Evolutionary conservation across 345 rosid genomes (phyloP).

Genomic region (Trapa bicornis): DNA sequence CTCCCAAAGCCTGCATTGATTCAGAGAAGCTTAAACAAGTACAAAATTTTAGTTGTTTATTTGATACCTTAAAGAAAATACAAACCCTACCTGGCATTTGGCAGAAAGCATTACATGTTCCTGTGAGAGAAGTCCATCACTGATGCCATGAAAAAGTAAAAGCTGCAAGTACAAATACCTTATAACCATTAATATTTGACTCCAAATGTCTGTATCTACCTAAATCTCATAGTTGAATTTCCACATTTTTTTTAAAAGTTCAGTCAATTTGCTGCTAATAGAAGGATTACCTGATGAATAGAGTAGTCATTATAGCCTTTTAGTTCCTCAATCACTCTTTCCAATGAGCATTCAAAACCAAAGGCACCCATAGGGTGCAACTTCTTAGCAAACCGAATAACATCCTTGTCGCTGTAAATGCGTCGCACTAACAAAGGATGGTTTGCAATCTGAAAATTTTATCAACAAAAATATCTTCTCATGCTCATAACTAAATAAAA

Average conservation of each 20-base stretch:
- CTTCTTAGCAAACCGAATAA: slow-evolving; percentile 56
- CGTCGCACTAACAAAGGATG: slow-evolving; percentile 91
- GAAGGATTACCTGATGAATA: slow-evolving; percentile 66
- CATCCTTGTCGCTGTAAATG: slow-evolving; percentile 65
- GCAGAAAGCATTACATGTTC: slow-evolving; percentile 87
- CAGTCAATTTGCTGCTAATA: background rate
- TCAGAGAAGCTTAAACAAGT: background rate
- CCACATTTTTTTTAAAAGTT: background rate
- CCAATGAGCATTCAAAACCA: slow-evolving; percentile 80
- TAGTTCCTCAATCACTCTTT: slow-evolving; percentile 69
- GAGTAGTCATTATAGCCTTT: slow-evolving; percentile 77
- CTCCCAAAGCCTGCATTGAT: slow-evolving; percentile 47
- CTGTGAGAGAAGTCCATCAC: slow-evolving; percentile 64
- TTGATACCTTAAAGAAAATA: slow-evolving; percentile 4
- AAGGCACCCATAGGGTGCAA: slow-evolving; percentile 79
- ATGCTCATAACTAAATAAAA: background rate
- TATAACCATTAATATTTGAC: background rate
- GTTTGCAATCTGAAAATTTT: slow-evolving; percentile 64
- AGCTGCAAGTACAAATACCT: slow-evolving; percentile 32
- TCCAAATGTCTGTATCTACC: background rate
- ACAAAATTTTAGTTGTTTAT: background rate
- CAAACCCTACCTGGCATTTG: slow-evolving; percentile 57
- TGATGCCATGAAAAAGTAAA: slow-evolving; percentile 43
- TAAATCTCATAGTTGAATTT: background rate
- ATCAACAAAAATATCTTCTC: background rate